A percentile compares a stretch with the other conserved stretches of the same genome.
These are phyloP conservation scores for Pterulicium gracile DNA, from an alignment of 1,284 basidiomycete genomes.

Conservation along the genomic window DNA sequence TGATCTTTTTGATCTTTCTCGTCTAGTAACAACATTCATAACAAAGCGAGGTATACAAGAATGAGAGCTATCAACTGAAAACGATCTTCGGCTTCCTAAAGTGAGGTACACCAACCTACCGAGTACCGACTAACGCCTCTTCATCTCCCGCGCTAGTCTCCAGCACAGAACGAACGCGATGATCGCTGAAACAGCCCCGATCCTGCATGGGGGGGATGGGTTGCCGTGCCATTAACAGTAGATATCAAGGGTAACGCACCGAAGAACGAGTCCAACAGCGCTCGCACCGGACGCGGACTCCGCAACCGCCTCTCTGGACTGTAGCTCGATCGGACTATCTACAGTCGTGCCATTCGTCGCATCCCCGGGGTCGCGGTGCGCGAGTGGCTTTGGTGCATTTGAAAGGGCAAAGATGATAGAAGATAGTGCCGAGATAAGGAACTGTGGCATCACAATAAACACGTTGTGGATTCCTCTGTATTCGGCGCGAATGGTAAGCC, in stretches of 20 bases:
- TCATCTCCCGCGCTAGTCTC: conserved; percentile 50
- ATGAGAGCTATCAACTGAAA: no score
- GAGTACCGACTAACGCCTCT: conserved; percentile 11
- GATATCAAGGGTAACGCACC: conserved; percentile 5
- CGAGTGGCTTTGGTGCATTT: conserved; percentile 29
- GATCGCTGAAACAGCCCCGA: conserved; percentile 64
- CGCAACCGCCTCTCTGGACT: background rate
- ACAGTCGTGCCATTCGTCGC: background rate
- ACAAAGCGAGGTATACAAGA: no score
- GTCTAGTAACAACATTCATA: no score
- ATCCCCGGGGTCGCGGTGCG: background rate
- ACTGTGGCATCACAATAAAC: conserved; percentile 73
- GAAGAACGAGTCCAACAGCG: conserved; percentile 59
- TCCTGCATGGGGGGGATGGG: conserved; percentile 35
- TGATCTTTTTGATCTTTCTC: no score
- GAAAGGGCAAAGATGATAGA: conserved; percentile 58
- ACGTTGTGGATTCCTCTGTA: conserved; percentile 93
- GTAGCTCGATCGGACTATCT: conserved; percentile 20
- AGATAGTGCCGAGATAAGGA: conserved; percentile 57
- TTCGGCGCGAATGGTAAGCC: conserved; percentile 17
- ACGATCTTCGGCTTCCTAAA: no score
- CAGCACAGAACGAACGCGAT: conserved; percentile 63
- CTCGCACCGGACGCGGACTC: conserved; percentile 36
- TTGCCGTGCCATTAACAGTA: background rate
- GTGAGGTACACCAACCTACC: no score